Evolutionary conservation across 768 basidiomycete genomes (phyloP), one percentile per base, ranked within the genome.

Genomic region (Pulveroboletus sp.): DNA sequence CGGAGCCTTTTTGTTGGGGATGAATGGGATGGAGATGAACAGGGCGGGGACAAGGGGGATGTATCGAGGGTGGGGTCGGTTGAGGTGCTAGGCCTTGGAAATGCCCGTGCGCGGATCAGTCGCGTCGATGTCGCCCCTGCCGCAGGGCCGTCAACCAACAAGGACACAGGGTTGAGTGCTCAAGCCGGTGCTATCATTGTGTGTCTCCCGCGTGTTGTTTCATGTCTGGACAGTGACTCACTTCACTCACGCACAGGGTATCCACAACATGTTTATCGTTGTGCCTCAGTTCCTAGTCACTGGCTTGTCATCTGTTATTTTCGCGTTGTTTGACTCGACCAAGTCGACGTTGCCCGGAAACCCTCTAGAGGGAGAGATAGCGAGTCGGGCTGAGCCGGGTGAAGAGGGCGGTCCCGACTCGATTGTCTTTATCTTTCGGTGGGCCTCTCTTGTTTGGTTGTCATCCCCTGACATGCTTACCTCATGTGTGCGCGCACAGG

Each of bases 261-360:
- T 97, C 44, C 94, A 97, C 68, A 97, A 97, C 61, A 80, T 97
- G 50, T 95, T 89, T 67, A 74, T 98, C 52, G 95, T 97, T 50
- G 71, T 97, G 7, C 95, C 95, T 0, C 95, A 98, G 61, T 94
- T 97, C 69, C 75, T 98, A 34, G 87, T 94, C 27, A 94, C 90
- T 0, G 92, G 84, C 20, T 66, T 97, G 5, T 84, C 92, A 1
- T 82, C 93, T 10, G 71, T 94, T 52, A 77, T 97, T 39, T 97
- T 98, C 60, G 89, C 88, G 14, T 68, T 97, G 5, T 75, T 93
- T 51, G 94, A 95, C 51, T 85, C 87, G 1, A 62, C 69, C 21
- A 80, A 76, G 45, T 71, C 74, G 6, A 71, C 66, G 1, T 74
- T 40, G n/a, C 46, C 24, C 19, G 46, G 31, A 7, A 31, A 40